Percentiles rank a stretch among this genome's conserved stretches.
These are phyloP conservation scores for Clohesyomyces aquaticus DNA, from an alignment of 495 filamentous ascomycete species.

Conservation along the genomic window DNA sequence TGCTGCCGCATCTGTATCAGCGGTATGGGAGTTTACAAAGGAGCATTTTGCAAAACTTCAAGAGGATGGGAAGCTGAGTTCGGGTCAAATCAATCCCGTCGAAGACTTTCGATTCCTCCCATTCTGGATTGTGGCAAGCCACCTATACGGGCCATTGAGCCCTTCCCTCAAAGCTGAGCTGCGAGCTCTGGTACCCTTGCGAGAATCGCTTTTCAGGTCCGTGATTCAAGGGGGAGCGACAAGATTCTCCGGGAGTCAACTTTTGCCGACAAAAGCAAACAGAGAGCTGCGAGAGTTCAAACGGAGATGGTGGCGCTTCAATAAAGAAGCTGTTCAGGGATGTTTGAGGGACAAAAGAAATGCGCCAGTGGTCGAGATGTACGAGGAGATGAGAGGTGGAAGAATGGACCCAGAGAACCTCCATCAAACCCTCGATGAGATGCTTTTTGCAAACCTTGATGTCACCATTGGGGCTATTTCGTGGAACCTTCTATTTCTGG, in stretches of 20 bases:
- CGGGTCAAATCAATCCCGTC: constrained; percentile 36
- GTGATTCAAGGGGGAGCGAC: constrained; percentile 44
- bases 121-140: constrained; percentile 46
- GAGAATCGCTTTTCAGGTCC: constrained; percentile 42
- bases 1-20: background rate
- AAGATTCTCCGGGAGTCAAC: constrained; percentile 31
- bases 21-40: background rate
- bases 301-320: constrained; percentile 5
- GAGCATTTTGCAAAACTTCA: constrained; percentile 5
- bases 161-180: constrained; percentile 31
- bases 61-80: background rate
- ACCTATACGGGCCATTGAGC: constrained; percentile 45
- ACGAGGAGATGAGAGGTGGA: constrained; percentile 27
- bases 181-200: constrained; percentile 28
- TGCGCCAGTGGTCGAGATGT: constrained; percentile 32
- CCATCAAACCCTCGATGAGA: constrained; percentile 52
- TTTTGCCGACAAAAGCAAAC: constrained; percentile 15
- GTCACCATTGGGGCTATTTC: constrained; percentile 49
- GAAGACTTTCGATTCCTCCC: constrained; percentile 47
- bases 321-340: background rate
- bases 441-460: constrained; percentile 54
- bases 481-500: constrained; percentile 51
- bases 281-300: constrained; percentile 12
- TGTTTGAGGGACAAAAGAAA: too few relatives aligned
- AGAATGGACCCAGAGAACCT: constrained; percentile 39